Evolutionary conservation across 257 asterid genomes (phyloP).

Genomic region (Sherardia arvensis): DNA sequence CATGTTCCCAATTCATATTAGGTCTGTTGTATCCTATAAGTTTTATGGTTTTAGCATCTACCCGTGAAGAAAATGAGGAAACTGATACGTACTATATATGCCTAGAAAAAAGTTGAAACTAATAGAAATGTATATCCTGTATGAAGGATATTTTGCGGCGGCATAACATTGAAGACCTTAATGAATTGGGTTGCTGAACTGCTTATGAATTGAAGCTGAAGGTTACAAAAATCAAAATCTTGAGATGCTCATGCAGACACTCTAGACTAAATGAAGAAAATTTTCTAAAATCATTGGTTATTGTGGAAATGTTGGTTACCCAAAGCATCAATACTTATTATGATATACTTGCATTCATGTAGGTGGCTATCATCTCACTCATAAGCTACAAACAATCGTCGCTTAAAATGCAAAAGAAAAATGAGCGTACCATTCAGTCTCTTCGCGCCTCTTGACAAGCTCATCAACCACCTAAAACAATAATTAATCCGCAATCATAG

Average conservation of each 20-base stretch:
- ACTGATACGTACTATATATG: not conserved
- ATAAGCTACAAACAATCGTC: not conserved
- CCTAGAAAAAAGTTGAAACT: not conserved
- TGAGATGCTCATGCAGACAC: not conserved
- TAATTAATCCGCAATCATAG: slow-evolving; percentile 19
- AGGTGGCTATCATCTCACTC: not conserved
- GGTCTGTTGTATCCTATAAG: not conserved
- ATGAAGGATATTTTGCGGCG: not conserved
- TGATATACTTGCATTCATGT: not conserved
- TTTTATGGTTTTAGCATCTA: not conserved
- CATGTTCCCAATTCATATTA: not conserved
- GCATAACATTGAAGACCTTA: not conserved
- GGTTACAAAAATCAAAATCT: not conserved
- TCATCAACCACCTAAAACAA: slow-evolving; percentile 73
- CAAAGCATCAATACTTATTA: not conserved
- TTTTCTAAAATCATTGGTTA: too few species aligned
- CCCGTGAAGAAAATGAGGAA: not conserved
- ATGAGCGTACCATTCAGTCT: slow-evolving; percentile 75
- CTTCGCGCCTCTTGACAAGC: slow-evolving; percentile 68
- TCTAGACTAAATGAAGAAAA: too few species aligned
- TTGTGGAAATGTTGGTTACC: not conserved
- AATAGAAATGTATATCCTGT: not conserved
- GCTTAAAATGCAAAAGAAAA: not conserved
- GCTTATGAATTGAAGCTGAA: not conserved
- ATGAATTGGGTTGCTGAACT: not conserved